Percentiles rank a stretch among this genome's conserved stretches.
phyloP scores from a whole-genome alignment of 2,329 filamentous ascomycete genomes.

The Aspergillus proliferans region DNA sequence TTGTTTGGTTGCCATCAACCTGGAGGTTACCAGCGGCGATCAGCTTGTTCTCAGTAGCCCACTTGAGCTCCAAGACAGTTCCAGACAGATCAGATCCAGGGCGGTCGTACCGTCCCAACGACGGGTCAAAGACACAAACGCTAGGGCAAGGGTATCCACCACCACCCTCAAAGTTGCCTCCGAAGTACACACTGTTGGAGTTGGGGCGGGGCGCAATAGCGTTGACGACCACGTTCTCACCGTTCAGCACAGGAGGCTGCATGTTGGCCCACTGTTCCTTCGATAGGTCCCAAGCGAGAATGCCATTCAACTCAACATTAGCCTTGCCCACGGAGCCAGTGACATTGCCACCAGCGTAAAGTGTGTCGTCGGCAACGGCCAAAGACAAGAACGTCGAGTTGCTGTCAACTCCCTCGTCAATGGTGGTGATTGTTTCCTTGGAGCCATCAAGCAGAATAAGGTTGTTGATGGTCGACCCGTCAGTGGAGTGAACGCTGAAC shows the following conservation, averaged over 20 bases:
- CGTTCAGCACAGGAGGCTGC: constrained; percentile 71
- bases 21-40: constrained; percentile 72
- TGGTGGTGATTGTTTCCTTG: constrained; percentile 62
- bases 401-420: constrained; percentile 56
- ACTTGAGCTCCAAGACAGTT: constrained; percentile 64
- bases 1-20: constrained; percentile 59
- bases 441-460: constrained; percentile 74
- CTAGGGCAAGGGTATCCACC: constrained; percentile 75
- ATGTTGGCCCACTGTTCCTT: constrained; percentile 54
- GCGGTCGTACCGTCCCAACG: constrained; percentile 68
- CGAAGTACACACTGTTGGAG: constrained; percentile 72
- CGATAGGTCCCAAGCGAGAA: constrained; percentile 73
- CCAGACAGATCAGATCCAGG: constrained; percentile 69
- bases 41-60: constrained; percentile 66
- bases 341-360: constrained; percentile 79
- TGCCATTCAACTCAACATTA: constrained; percentile 58
- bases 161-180: constrained; percentile 74
- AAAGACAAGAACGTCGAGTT: constrained; percentile 72
- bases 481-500: constrained; percentile 64
- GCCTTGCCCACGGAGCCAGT: constrained; percentile 61
- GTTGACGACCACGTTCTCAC: constrained; percentile 65
- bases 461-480: constrained; percentile 70
- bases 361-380: constrained; percentile 57
- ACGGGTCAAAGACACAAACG: constrained; percentile 72
- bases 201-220: constrained; percentile 67